These are phyloP conservation scores for Stemphylium beticola DNA, from an alignment of 2,329 filamentous ascomycete genomes.

Conservation along the genomic window DNA sequence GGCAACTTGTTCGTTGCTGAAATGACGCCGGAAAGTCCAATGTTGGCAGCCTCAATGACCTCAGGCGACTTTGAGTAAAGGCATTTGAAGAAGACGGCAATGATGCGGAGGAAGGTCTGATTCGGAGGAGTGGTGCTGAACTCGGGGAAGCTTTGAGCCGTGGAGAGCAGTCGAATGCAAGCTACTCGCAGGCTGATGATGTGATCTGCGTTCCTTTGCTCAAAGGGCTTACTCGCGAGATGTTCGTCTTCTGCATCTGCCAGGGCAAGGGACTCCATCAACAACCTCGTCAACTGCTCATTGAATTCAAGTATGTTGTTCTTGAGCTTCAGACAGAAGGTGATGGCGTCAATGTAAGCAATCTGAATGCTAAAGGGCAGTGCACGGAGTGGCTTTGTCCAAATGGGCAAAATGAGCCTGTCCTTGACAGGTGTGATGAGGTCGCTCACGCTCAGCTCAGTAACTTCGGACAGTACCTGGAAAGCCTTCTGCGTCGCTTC, in stretches of 20 bases:
- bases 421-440: slow-evolving; percentile 90
- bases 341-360: slow-evolving; percentile 97
- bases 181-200: slow-evolving; percentile 92
- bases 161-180: slow-evolving; percentile 90
- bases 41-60: slow-evolving; percentile 92
- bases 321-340: slow-evolving; percentile 89
- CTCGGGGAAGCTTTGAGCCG: slow-evolving; percentile 90
- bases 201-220: slow-evolving; percentile 93
- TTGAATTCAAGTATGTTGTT: slow-evolving; percentile 90
- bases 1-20: slow-evolving; percentile 89
- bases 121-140: slow-evolving; percentile 79
- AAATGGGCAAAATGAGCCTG: slow-evolving; percentile 86
- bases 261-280: slow-evolving; percentile 91
- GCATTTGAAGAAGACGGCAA: slow-evolving; percentile 97
- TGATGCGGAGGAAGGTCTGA: slow-evolving; percentile 68
- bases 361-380: slow-evolving; percentile 95
- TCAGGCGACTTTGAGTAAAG: slow-evolving; percentile 91
- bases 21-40: slow-evolving; percentile 85
- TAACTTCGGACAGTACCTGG: slow-evolving; percentile 77
- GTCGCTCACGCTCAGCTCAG: slow-evolving; percentile 82
- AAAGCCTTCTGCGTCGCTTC: slow-evolving; percentile 84
- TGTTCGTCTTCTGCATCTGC: slow-evolving; percentile 95
- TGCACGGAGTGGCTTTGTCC: slow-evolving; percentile 90
- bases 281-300: slow-evolving; percentile 83
- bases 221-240: slow-evolving; percentile 81